Base-by-base conservation (phyloP, 768 basidiomycete species). In the Leccinum pellstonianum region DNA sequence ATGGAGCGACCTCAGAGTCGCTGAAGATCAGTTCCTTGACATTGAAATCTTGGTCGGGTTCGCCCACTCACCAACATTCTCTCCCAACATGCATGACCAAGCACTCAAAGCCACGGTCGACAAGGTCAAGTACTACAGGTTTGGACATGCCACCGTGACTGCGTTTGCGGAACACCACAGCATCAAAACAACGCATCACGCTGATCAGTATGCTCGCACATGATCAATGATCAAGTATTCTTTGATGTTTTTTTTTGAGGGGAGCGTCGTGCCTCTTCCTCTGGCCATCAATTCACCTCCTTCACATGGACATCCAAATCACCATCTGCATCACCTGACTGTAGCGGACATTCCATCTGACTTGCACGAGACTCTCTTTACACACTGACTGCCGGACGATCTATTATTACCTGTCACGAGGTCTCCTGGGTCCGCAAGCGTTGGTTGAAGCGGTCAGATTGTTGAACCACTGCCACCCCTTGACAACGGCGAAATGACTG, bases 11-110 rank as follows among this genome's bases (percentile, higher is more conserved):
- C 77, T 90, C 43, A 80, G 76, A 8, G 79, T 25, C 25, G 25
- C 25, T 98, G 87, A 93, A 65, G 95, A 97, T 70, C 95, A 97
- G 70, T 96, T 98, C 76, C 86, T 98, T 64, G 97, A 99, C 73
- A 83, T 95, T 62, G 89, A 87, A 23, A 90, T 99, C 66, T 83
- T 99, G 58, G 86, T 96, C 41, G 97, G 97, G 12, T 95, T 89
- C 64, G 91, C 95, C 31, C 82, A 86, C 64, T 86, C 90, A 0
- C 80, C 85, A 1, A 82, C 90, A 0, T 94, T 94, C 78, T 91
- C 92, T 8, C 90, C 90, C 10, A 90, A 86, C 37, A 78, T 85
- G 53, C 89, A 93, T 71, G 90, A 93, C 61, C 86, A 89, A 69
- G 88, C 85, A 0, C 75, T 94, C 58, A 93, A 92, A 95, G 75